A percentile compares a stretch with the other conserved stretches of the same genome.
Conservation (phyloP, 495 filamentous ascomycete species). For the Geoglossum glabrum region DNA sequence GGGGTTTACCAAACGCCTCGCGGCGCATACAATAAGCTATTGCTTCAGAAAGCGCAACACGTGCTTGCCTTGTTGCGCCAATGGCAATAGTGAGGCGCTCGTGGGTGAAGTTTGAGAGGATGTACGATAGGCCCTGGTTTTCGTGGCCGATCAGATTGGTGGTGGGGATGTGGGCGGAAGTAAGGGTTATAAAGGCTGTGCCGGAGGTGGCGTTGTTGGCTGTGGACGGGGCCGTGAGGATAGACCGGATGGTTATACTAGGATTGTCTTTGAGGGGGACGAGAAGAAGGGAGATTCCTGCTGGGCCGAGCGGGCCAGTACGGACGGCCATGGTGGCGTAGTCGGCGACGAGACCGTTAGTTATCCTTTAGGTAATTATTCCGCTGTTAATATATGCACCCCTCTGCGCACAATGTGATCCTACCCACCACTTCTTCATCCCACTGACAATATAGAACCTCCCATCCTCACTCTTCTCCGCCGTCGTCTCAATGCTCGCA, state of each 20-base stretch:
- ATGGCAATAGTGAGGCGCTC: constrained; percentile 49
- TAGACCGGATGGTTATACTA: constrained; percentile 44
- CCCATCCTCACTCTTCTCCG: constrained; percentile 39
- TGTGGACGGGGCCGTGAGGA: constrained; percentile 41
- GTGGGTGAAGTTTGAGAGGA: constrained; percentile 78
- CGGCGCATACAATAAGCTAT: constrained; percentile 50
- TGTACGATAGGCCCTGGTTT: constrained; percentile 49
- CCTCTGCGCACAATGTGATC: too few species aligned
- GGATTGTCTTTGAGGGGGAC: constrained; percentile 42
- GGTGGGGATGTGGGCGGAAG: constrained; percentile 49
- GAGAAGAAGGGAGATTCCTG: constrained; percentile 42
- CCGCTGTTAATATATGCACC: too few species aligned
- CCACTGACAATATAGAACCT: constrained; percentile 54
- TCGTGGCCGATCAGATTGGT: constrained; percentile 51
- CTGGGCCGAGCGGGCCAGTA: constrained; percentile 42
- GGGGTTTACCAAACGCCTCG: constrained; percentile 54
- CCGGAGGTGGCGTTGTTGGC: constrained; percentile 40
- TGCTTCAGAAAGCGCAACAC: constrained; percentile 42
- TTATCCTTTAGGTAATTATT: too few species aligned
- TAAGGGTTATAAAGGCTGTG: constrained; percentile 58
- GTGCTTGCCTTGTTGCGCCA: constrained; percentile 36
- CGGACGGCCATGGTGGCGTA: constrained; percentile 55
- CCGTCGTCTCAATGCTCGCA: constrained; percentile 46
- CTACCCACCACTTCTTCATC: constrained; percentile 54
- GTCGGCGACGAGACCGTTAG: constrained; percentile 58